A percentile compares a stretch with the other conserved stretches of the same genome.
Conservation (phyloP, 2,329 filamentous ascomycete genomes). For the Periconia sp. region DNA sequence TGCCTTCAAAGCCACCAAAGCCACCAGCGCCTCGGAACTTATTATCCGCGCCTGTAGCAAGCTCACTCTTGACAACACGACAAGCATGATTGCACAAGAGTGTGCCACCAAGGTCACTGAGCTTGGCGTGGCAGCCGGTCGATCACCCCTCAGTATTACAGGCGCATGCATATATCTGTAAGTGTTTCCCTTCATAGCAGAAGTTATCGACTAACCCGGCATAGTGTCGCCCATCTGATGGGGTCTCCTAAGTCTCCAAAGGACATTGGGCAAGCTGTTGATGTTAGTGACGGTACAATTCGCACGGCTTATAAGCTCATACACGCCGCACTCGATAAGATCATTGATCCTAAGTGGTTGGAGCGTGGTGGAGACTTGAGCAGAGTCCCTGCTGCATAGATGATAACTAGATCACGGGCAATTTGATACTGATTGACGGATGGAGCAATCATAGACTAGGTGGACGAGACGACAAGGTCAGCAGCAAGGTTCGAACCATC, state of each 20-base stretch:
- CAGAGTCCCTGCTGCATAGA: constrained; percentile 68
- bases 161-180: constrained; percentile 98
- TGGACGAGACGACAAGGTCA: too few species aligned
- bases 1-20: constrained; percentile 73
- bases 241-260: constrained; percentile 80
- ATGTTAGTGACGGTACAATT: constrained; percentile 96
- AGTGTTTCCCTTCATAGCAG: too few species aligned
- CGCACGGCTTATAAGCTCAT: constrained; percentile 93
- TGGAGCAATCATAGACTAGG: too few species aligned
- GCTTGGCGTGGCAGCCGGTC: constrained; percentile 83
- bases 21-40: constrained; percentile 81
- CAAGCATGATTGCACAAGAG: constrained; percentile 79
- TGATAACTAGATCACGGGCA: too few species aligned
- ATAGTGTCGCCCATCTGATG: constrained; percentile 85
- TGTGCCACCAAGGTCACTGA: constrained; percentile 79
- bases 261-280: constrained; percentile 82
- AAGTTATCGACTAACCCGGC: too few species aligned
- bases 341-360: constrained; percentile 80
- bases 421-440: too few species aligned
- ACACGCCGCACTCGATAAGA: constrained; percentile 72
- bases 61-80: constrained; percentile 75
- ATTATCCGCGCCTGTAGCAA: constrained; percentile 89
- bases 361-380: constrained; percentile 73
- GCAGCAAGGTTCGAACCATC: too few species aligned
- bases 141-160: constrained; percentile 91